A percentile compares a stretch with the other conserved stretches of the same genome.
These are phyloP conservation scores for Alectoria sarmentosa DNA, from an alignment of 495 filamentous ascomycete species.

Conservation along the genomic window DNA sequence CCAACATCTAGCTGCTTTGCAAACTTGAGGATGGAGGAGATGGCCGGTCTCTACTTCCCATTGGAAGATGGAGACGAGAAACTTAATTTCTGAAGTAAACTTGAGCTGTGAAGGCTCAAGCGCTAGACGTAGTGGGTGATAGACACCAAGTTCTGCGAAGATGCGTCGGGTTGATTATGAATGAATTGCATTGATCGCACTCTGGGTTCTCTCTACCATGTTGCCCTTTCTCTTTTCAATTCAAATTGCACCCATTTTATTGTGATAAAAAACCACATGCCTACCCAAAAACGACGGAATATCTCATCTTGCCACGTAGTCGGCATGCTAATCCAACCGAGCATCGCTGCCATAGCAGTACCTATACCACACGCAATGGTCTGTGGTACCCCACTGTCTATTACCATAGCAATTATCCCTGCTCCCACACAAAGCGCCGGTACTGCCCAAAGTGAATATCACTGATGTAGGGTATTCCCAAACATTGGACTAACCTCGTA, in stretches of 20 bases:
- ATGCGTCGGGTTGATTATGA: neutral
- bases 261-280: conserved; percentile 59
- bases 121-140: neutral
- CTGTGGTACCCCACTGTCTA: conserved; percentile 49
- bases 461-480: conserved; percentile 59
- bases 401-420: conserved; percentile 53
- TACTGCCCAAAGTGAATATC: conserved; percentile 74
- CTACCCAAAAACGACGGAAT: conserved; percentile 64
- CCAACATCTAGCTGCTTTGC: neutral
- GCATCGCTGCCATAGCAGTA: conserved; percentile 10
- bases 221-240: conserved; percentile 54
- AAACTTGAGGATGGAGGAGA: neutral
- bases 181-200: neutral
- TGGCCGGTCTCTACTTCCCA: neutral
- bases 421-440: conserved; percentile 49
- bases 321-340: conserved; percentile 18
- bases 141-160: neutral
- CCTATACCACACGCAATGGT: conserved; percentile 66
- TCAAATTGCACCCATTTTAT: conserved; percentile 59
- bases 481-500: conserved; percentile 68
- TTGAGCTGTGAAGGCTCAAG: neutral
- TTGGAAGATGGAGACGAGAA: neutral
- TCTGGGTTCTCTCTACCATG: conserved; percentile 41
- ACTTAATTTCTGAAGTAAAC: neutral
- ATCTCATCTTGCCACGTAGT: conserved; percentile 51